These are phyloP conservation scores for Gastrolobium villosum DNA, from an alignment of 306 rosid species.

Conservation along the genomic window DNA sequence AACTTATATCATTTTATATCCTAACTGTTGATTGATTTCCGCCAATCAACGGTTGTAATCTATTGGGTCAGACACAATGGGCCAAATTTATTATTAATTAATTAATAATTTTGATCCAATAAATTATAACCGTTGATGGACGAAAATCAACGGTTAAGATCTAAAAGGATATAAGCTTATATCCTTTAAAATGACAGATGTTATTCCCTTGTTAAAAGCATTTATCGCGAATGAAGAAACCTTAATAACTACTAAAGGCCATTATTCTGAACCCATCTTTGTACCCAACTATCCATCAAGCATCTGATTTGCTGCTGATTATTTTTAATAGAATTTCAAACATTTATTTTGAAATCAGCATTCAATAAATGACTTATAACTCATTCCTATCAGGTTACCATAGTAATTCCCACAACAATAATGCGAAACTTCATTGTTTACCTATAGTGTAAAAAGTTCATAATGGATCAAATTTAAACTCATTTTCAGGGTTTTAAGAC, in stretches of 20 bases:
- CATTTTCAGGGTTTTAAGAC: neutral
- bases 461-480: neutral
- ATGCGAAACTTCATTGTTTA: neutral
- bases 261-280: neutral
- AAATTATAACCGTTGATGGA: too few species aligned
- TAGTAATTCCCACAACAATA: neutral
- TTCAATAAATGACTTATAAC: neutral
- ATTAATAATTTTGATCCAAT: too few species aligned
- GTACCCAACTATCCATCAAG: neutral
- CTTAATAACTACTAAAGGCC: neutral
- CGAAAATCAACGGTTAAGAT: too few species aligned
- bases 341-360: neutral
- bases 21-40: too few species aligned
- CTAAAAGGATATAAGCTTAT: too few species aligned
- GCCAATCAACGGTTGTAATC: too few species aligned
- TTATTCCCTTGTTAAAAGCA: neutral
- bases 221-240: neutral
- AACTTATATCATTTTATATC: too few species aligned
- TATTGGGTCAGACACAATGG: too few species aligned
- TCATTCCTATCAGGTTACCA: neutral
- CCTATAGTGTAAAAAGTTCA: neutral
- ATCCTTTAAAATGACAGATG: too few species aligned
- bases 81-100: too few species aligned
- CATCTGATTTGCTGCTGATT: neutral
- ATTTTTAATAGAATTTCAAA: neutral